Conservation (phyloP, 768 basidiomycete genomes). For the Pleurotus sapidus region DNA sequence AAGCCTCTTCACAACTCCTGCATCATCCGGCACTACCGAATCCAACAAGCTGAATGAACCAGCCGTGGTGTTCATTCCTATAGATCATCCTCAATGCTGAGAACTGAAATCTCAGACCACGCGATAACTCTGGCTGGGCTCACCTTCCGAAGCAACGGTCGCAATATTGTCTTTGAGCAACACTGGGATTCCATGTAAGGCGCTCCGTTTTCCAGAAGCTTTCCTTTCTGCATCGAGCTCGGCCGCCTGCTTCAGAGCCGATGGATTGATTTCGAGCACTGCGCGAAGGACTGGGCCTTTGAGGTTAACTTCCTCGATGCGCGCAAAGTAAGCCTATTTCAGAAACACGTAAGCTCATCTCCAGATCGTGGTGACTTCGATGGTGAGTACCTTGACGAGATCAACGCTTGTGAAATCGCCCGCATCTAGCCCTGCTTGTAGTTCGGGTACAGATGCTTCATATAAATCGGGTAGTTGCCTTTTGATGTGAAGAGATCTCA, state of each 20-base stretch:
- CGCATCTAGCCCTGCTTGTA: slow-evolving; percentile 48
- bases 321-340: slow-evolving; percentile 59
- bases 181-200: slow-evolving; percentile 53
- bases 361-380: neutral
- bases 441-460: slow-evolving; percentile 53
- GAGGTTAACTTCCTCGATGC: slow-evolving; percentile 69
- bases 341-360: neutral
- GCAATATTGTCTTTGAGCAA: slow-evolving; percentile 53
- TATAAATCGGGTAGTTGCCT: slow-evolving; percentile 50
- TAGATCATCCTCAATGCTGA: neutral
- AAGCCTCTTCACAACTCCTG: slow-evolving; percentile 40
- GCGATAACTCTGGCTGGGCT: neutral
- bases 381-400: slow-evolving; percentile 47
- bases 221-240: slow-evolving; percentile 44
- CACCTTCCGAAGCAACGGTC: slow-evolving; percentile 42
- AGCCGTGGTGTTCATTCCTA: slow-evolving; percentile 9
- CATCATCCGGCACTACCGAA: slow-evolving; percentile 42
- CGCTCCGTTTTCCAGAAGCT: slow-evolving; percentile 37
- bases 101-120: neutral
- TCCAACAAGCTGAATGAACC: slow-evolving; percentile 40
- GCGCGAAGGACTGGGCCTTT: slow-evolving; percentile 56
- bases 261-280: slow-evolving; percentile 54
- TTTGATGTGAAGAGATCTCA: neutral
- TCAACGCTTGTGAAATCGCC: slow-evolving; percentile 57
- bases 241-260: slow-evolving; percentile 50